Percentiles rank a stretch among this genome's conserved stretches.
phyloP scores from a whole-genome alignment of 306 rosid species.

The Rosa chinensis region DNA sequence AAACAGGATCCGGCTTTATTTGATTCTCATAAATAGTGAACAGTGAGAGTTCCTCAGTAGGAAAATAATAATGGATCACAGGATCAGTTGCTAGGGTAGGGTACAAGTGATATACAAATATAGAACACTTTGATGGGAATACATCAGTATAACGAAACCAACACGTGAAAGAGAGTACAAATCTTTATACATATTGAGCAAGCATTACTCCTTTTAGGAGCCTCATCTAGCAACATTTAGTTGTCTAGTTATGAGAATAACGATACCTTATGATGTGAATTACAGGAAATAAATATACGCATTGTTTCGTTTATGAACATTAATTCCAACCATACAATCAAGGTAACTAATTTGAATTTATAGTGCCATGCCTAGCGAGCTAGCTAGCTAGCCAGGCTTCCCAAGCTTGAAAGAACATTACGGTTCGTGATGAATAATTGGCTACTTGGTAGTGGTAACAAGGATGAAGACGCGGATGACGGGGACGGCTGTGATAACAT shows the following conservation, averaged over 20 bases:
- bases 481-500: conserved; percentile 22
- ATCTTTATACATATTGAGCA: conserved; percentile 16
- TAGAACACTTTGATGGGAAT: neutral
- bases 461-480: conserved; percentile 14
- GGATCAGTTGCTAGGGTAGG: conserved; percentile 14
- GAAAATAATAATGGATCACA: neutral
- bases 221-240: conserved; percentile 43
- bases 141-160: conserved; percentile 1
- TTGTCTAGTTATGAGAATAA: conserved; percentile 21
- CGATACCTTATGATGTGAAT: conserved; percentile 14
- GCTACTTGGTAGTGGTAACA: conserved; percentile 32
- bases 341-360: neutral
- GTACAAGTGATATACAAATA: neutral
- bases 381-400: conserved; percentile 17
- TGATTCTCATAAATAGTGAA: neutral
- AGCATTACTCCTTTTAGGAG: conserved; percentile 22
- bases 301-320: neutral
- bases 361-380: neutral
- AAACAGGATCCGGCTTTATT: neutral
- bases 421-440: conserved; percentile 26
- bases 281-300: conserved; percentile 13
- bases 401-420: conserved; percentile 15
- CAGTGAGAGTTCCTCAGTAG: conserved; percentile 8
- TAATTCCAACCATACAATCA: conserved; percentile 5
- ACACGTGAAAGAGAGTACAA: conserved; percentile 23